Conservation (phyloP, 2,329 filamentous ascomycete species). For the Colletotrichum limetticola region DNA sequence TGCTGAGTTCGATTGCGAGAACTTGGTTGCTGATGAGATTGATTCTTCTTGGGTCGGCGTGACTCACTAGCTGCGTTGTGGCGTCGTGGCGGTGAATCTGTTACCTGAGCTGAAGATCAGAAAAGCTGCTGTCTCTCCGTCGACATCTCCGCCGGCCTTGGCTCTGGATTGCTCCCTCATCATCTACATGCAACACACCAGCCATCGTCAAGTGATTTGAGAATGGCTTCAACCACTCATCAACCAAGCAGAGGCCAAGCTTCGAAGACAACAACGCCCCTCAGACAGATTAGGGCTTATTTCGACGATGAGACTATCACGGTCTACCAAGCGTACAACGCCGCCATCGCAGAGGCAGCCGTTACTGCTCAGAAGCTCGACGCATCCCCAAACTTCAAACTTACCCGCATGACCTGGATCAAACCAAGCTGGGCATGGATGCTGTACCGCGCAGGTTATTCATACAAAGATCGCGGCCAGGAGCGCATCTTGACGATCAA, state of each 20-base stretch:
- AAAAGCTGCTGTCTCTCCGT: background rate
- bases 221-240: background rate
- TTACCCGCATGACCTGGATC: constrained; percentile 72
- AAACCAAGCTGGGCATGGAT: constrained; percentile 74
- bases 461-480: constrained; percentile 65
- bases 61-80: background rate
- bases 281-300: constrained; percentile 63
- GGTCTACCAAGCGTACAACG: constrained; percentile 70
- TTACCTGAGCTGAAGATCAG: background rate
- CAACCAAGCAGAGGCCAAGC: background rate
- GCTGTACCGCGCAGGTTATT: constrained; percentile 72
- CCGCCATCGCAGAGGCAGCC: constrained; percentile 63
- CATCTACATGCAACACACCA: background rate
- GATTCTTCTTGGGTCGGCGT: background rate
- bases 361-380: constrained; percentile 61
- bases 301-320: constrained; percentile 64
- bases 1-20: background rate
- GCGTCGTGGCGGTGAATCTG: background rate
- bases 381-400: constrained; percentile 62
- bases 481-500: constrained; percentile 66
- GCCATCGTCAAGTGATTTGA: background rate
- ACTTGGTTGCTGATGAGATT: background rate
- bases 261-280: background rate
- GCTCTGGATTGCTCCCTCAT: background rate
- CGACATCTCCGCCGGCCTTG: too few species aligned